phyloP scores from a whole-genome alignment of 352 stramenopile species.

The Hyaloperonospora brassicae region DNA sequence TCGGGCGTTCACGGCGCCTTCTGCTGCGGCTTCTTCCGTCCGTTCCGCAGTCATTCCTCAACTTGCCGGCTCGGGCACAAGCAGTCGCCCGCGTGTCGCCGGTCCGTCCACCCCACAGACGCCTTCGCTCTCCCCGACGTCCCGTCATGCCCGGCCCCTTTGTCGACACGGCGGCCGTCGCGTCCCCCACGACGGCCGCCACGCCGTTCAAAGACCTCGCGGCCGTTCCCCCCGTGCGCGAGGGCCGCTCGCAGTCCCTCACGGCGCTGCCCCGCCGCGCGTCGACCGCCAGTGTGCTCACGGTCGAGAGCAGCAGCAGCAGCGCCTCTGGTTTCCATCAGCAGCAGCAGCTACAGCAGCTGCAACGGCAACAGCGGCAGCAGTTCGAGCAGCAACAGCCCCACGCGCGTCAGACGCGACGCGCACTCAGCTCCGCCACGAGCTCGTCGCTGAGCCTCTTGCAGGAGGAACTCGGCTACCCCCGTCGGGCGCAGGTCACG shows the following conservation, averaged over 20 bases:
- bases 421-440: slow-evolving; percentile 52
- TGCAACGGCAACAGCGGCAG: slow-evolving; percentile 17
- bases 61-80: slow-evolving; percentile 12
- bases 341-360: slow-evolving; percentile 24
- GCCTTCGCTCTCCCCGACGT: too few species aligned
- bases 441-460: slow-evolving; percentile 43
- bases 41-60: slow-evolving; percentile 24
- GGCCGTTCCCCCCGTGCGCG: slow-evolving; percentile 18
- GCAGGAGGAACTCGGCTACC: slow-evolving; percentile 73
- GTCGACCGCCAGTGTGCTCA: slow-evolving; percentile 26
- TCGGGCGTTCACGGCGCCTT: too few species aligned
- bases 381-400: slow-evolving; percentile 22
- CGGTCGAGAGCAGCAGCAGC: slow-evolving; percentile 5
- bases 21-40: background rate
- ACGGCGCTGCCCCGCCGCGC: slow-evolving; percentile 20
- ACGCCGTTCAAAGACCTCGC: slow-evolving; percentile 18
- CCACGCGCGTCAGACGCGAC: slow-evolving; percentile 22
- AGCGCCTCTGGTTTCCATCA: slow-evolving; percentile 7
- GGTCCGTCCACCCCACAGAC: too few species aligned
- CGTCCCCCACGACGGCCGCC: slow-evolving; percentile 22
- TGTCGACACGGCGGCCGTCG: slow-evolving; percentile 17
- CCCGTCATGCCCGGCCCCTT: slow-evolving; percentile 25
- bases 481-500: slow-evolving; percentile 15
- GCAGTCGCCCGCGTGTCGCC: background rate
- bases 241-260: slow-evolving; percentile 38